Evolutionary conservation across 139 green algal species (phyloP), one percentile per base, ranked within the genome.

Genomic region (Diplosphaera chodatii): DNA sequence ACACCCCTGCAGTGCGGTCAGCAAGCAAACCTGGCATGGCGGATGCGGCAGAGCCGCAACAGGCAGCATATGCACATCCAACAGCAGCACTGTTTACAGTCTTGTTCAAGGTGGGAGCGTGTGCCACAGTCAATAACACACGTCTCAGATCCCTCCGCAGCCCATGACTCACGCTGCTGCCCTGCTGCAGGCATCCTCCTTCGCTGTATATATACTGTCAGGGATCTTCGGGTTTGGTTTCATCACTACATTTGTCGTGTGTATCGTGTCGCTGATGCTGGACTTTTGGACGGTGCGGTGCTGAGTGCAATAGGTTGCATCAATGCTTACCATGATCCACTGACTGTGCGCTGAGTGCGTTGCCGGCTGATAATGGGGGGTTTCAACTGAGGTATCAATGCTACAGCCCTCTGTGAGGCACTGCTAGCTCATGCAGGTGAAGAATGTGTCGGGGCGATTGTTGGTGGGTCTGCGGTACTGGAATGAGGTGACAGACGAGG

Each of bases 381-480:
- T n/a, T n/a, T n/a, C n/a, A n/a, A n/a, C n/a, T n/a, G n/a, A n/a
- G n/a, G n/a, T n/a, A n/a, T n/a, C n/a, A n/a, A n/a, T n/a, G n/a
- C n/a, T n/a, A n/a, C n/a, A n/a, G n/a, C n/a, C n/a, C n/a, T n/a
- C n/a, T n/a, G n/a, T n/a, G n/a, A n/a, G n/a, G n/a, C n/a, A n/a
- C n/a, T n/a, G n/a, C n/a, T n/a, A n/a, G n/a, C n/a, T n/a, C n/a
- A n/a, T n/a, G n/a, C 78, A 94, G 87, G 87, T 92, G 18, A 97
- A 98, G 76, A 98, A 98, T 63, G 85, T 98, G 0, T 94, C 88
- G 22, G 94, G 94, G 1, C 79, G 94, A 18, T 78, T 95, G 62
- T 74, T 98, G 68, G 94, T 98, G 32, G 94, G 94, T 4, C 79
- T 98, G 40, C 78, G 94, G 15, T 98, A 90, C 90, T 98, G 94